Evolutionary conservation across 495 filamentous ascomycete species (phyloP), one percentile per base, ranked within the genome.

Genomic region (Neurospora sublineolata): DNA sequence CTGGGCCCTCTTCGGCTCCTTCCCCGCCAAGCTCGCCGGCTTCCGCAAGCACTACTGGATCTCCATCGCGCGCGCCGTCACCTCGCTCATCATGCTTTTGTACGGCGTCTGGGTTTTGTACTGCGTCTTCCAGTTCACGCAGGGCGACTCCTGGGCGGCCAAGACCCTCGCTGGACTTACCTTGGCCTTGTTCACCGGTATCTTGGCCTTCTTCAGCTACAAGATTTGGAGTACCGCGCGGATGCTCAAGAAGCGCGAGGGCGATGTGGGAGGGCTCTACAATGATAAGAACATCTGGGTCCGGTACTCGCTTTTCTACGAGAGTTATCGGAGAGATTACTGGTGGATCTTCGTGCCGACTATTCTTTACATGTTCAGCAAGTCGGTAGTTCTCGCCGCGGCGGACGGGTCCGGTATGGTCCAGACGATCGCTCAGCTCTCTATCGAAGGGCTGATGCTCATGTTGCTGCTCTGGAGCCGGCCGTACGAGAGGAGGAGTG

Each of bases 1-100:
- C 27, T 99, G 95, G 95, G 91, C 93, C 10, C 83, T 98, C 16
- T 96, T 93, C 76, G 94, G 90, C 72, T 91, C 83, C 60, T 97
- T 98, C 77, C 95, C 95, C 3, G 87, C 94, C 77, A 86, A 87
- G 68, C 86, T 97, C 33, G 84, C 88, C 37, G 88, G 89, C 36
- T 98, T 98, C 87, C 92, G 95, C 69, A 94, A 96, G 79, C 91
- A 94, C 74, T 99, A 99, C 81, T 98, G 95, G 95, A 91, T 92
- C 71, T 85, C 94, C 11, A 87, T 99, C 78, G 91, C 89, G 42
- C 90, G 93, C 44, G 92, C 94, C 33, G 92, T 99, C 78, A 95
- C 93, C 72, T 91, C 92, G 75, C 84, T 99, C 69, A 94, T 99
- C 74, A 87, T 99, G 68, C 82, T 97, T 36, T 86, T 99, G 3